Evolutionary conservation across 2,329 filamentous ascomycete genomes (phyloP), one percentile per base, ranked within the genome.

Genomic region (Monosporascus cannonballus): DNA sequence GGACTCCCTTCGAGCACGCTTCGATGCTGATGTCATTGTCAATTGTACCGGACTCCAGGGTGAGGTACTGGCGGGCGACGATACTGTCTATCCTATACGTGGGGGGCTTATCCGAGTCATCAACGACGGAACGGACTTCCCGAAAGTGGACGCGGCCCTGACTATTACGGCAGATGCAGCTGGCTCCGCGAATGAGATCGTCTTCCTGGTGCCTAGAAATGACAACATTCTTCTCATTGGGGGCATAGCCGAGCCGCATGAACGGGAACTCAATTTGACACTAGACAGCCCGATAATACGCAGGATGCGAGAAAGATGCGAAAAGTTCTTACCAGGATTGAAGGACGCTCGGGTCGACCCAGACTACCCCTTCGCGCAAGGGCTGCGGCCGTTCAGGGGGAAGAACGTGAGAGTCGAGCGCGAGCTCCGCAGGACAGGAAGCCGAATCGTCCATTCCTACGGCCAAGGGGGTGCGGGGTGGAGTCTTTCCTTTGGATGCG

Each of bases 401-500:
- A 60, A 56, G 11, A 73, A 75, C 46, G 71, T 76, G 4, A 67
- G 72, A 8, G 71, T 76, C 7, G 73, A 76, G 59, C 65, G 71
- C 1, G 73, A 76, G 54, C 60, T 70, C 15, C 65, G 68, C 38
- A 51, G 60, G 49, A 53, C 59, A 17, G 57, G 59, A 9, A 70
- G 67, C 56, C 65, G 66, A n/a, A 71, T 74, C 45, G 66, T 76
- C 3, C 73, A 76, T 51, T 69, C 66, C 1, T 76, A 76, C 54
- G 73, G 74, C 1, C 73, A 76, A 48, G 73, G 73, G 5, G 73
- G 71, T 4, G 68, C 71, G 3, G 74, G 73, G 4, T 76, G 73
- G 73, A 70, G 63, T 47, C 52, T 74, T 51, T 67, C 66, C 1
- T 73, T 73, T 54, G 71, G 71, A 1, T 72, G 70, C 50, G 71